Evolutionary conservation across 2,329 filamentous ascomycete genomes (phyloP).

Genomic region (Colletotrichum sp.): DNA sequence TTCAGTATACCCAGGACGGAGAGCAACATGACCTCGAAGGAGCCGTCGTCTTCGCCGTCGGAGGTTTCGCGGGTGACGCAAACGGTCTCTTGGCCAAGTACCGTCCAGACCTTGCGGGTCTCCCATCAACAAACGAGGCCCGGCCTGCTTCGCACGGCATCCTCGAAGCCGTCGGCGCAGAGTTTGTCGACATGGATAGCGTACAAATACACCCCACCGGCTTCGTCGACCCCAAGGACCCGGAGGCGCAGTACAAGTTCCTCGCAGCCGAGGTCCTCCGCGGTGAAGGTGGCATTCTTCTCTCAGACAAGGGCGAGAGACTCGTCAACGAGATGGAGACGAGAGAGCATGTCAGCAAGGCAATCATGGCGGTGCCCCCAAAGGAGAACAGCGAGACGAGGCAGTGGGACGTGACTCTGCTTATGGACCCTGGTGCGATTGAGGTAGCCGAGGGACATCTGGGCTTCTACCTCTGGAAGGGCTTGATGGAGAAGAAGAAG

Average conservation of each 20-base stretch:
- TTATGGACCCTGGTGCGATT: conserved; percentile 65
- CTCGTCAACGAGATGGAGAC: conserved; percentile 71
- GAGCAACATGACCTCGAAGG: conserved; percentile 47
- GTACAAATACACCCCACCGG: conserved; percentile 72
- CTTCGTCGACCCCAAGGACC: conserved; percentile 61
- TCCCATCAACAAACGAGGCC: conserved; percentile 69
- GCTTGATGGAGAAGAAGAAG: conserved; percentile 61
- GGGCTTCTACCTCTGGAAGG: conserved; percentile 69
- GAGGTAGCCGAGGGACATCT: conserved; percentile 59
- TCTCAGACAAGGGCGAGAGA: conserved; percentile 49
- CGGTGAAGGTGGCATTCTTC: conserved; percentile 66
- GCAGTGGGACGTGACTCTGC: conserved; percentile 64
- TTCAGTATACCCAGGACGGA: conserved; percentile 50
- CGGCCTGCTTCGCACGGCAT: conserved; percentile 57
- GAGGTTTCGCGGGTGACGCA: conserved; percentile 68
- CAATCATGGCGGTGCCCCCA: conserved; percentile 48
- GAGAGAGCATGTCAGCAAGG: conserved; percentile 59
- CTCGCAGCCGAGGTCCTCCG: conserved; percentile 68
- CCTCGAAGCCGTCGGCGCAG: conserved; percentile 42
- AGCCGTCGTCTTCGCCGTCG: conserved; percentile 64
- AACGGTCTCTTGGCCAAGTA: conserved; percentile 60
- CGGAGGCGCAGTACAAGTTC: conserved; percentile 58
- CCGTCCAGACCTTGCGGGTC: conserved; percentile 62
- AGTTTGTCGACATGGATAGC: conserved; percentile 55
- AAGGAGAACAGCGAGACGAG: conserved; percentile 34